These are phyloP conservation scores for Entomortierella lignicola DNA, from an alignment of 192 early-diverging fungal species.

Conservation along the genomic window DNA sequence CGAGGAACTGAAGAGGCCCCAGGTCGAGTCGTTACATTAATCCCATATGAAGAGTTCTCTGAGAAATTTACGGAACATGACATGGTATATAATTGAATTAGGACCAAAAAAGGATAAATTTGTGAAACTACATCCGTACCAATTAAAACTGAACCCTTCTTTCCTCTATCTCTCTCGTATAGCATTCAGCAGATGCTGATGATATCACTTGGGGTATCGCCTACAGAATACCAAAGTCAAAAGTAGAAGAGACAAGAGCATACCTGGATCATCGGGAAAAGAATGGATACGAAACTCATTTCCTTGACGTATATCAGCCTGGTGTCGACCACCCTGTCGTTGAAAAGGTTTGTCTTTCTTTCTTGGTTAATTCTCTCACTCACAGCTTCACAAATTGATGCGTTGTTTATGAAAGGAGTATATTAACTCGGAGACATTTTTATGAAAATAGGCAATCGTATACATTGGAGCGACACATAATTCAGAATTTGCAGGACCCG, in stretches of 20 bases:
- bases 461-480: conserved; percentile 85
- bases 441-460: conserved; percentile 80
- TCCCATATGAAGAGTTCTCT: conserved; percentile 74
- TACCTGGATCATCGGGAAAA: conserved; percentile 92
- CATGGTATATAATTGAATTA: conserved; percentile 52
- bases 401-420: too few relatives aligned
- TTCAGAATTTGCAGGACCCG: conserved; percentile 81
- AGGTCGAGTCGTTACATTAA: conserved; percentile 88
- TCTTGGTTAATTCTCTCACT: too few relatives aligned
- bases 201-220: conserved; percentile 84
- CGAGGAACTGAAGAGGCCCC: conserved; percentile 82
- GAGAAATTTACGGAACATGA: conserved; percentile 61
- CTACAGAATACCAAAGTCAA: conserved; percentile 75
- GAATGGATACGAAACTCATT: conserved; percentile 83
- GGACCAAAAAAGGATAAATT: too few relatives aligned
- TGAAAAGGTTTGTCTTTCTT: conserved; percentile 55
- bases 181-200: conserved; percentile 56
- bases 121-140: not conserved
- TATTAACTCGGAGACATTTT: too few relatives aligned
- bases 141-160: not conserved
- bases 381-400: too few relatives aligned
- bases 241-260: conserved; percentile 72
- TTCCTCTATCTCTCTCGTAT: not conserved
- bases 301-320: conserved; percentile 69
- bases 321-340: conserved; percentile 55